Percentiles rank a stretch among this genome's conserved stretches.
Evolutionary conservation across 768 basidiomycete species (phyloP).

Genomic region (Coprinopsis cinerea): DNA sequence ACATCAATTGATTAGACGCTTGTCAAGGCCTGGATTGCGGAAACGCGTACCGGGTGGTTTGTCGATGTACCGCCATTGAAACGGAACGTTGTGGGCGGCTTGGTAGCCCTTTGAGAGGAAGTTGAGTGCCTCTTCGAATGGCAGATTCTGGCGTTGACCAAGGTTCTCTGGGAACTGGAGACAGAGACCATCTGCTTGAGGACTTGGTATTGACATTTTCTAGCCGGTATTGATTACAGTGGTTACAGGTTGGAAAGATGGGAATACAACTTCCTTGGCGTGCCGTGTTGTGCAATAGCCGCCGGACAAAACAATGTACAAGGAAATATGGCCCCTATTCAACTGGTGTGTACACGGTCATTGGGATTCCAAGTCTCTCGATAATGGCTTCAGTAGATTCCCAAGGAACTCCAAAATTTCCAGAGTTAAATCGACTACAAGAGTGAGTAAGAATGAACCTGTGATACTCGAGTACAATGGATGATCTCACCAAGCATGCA

Average conservation of each 20-base stretch:
- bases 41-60: slow-evolving; percentile 57
- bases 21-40: not conserved
- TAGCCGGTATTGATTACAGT: not conserved
- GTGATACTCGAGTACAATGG: not conserved
- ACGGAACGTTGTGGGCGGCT: slow-evolving; percentile 58
- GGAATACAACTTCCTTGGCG: too few species aligned
- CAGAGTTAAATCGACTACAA: slow-evolving; percentile 37
- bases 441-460: not conserved
- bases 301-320: too few species aligned
- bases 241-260: not conserved
- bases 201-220: slow-evolving; percentile 31
- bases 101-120: slow-evolving; percentile 54
- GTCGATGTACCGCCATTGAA: slow-evolving; percentile 72
- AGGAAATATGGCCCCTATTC: not conserved
- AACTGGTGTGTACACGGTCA: slow-evolving; percentile 29
- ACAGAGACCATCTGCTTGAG: slow-evolving; percentile 56
- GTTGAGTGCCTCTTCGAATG: slow-evolving; percentile 48
- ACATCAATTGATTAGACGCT: slow-evolving; percentile 1
- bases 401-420: slow-evolving; percentile 40
- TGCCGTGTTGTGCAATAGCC: too few species aligned
- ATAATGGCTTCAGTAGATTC: slow-evolving; percentile 29
- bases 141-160: slow-evolving; percentile 48
- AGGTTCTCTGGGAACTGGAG: slow-evolving; percentile 68
- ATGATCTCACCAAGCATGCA: slow-evolving; percentile 34
- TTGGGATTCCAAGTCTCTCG: slow-evolving; percentile 24